phyloP scores from a whole-genome alignment of 2,329 filamentous ascomycete genomes.

The Penicillium sp. region DNA sequence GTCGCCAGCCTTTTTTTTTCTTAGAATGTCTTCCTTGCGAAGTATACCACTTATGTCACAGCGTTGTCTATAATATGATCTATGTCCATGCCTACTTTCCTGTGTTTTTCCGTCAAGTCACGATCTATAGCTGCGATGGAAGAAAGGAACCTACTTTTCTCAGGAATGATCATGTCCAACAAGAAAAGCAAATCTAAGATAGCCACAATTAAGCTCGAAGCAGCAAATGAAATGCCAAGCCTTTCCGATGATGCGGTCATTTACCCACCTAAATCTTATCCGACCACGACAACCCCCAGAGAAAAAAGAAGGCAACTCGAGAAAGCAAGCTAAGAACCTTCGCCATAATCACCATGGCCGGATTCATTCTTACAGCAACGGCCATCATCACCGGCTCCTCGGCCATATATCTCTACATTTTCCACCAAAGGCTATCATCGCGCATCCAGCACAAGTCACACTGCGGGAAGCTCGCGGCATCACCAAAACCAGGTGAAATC shows the following conservation, averaged over 20 bases:
- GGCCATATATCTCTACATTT: constrained; percentile 21
- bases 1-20: neutral
- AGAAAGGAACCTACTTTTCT: neutral
- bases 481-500: constrained; percentile 15
- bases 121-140: neutral
- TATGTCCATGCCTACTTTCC: neutral
- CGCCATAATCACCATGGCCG: constrained; percentile 9
- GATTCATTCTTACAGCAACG: constrained; percentile 12
- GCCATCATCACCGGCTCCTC: constrained; percentile 19
- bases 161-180: neutral
- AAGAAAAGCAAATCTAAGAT: no score
- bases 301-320: neutral
- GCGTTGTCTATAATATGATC: neutral
- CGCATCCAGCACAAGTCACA: constrained; percentile 22
- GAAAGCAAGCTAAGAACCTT: neutral
- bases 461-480: constrained; percentile 14
- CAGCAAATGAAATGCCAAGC: constrained; percentile 4
- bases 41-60: constrained; percentile 14
- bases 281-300: neutral
- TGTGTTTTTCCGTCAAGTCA: neutral
- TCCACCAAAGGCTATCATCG: constrained; percentile 23
- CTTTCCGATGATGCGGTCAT: constrained; percentile 15
- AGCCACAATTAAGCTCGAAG: neutral
- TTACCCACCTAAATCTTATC: neutral
- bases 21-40: neutral